phyloP scores from a whole-genome alignment of 805 yeast species.

The Priceomyces melissophilus region DNA sequence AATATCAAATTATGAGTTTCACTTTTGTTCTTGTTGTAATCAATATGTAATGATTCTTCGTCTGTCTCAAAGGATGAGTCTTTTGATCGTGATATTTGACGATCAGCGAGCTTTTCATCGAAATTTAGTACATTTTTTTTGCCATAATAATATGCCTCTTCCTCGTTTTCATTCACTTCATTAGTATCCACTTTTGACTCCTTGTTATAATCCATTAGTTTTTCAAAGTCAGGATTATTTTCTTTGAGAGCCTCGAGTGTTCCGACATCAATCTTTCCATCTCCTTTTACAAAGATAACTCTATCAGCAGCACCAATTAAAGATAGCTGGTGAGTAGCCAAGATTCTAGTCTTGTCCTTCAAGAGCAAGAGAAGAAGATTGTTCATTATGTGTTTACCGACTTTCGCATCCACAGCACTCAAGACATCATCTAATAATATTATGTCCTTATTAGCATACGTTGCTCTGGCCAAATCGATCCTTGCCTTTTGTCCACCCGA shows the following conservation, averaged over 20 bases:
- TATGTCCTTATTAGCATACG: constrained; percentile 65
- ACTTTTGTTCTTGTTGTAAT: constrained; percentile 9
- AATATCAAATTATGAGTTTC: constrained; percentile 15
- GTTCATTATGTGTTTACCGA: constrained; percentile 74
- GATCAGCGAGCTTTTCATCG: constrained; percentile 7
- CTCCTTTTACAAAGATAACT: constrained; percentile 64
- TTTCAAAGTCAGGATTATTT: constrained; percentile 32
- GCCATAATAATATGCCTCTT: not conserved
- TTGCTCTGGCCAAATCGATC: constrained; percentile 74
- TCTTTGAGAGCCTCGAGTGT: constrained; percentile 50
- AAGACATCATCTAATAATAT: constrained; percentile 74
- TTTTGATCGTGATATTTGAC: constrained; percentile 7
- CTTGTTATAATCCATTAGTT: constrained; percentile 38
- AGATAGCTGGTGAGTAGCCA: constrained; percentile 83
- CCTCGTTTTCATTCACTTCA: constrained; percentile 3
- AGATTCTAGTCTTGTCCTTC: constrained; percentile 57
- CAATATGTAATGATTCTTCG: constrained; percentile 14
- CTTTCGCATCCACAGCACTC: constrained; percentile 84
- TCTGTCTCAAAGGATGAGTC: constrained; percentile 10
- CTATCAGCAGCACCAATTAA: constrained; percentile 67
- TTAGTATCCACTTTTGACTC: constrained; percentile 4
- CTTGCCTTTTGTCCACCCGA: constrained; percentile 93
- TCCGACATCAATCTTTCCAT: constrained; percentile 60
- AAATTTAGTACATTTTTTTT: constrained; percentile 12
- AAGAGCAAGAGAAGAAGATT: constrained; percentile 63